Evolutionary conservation across 495 filamentous ascomycete genomes (phyloP), one percentile per base, ranked within the genome.

Genomic region (Cercophora sp.): DNA sequence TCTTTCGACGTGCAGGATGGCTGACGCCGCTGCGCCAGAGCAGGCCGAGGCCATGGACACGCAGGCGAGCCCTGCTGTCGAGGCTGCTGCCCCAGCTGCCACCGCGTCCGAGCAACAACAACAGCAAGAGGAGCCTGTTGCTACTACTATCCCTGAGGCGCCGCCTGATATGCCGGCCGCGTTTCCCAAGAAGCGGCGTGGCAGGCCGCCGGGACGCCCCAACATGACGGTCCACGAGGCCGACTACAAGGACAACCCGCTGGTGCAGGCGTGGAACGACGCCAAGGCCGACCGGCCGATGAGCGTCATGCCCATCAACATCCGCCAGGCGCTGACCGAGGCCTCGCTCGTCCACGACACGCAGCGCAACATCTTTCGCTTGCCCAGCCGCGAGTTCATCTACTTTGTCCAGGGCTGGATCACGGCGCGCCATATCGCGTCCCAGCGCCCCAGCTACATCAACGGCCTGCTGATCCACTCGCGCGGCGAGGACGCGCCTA

Each of bases 401-500:
- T 48, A 62, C 40, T 68, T 62, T 27, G 63, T 68, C 16, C 61
- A 64, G 41, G 63, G 63, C 23, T 68, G 65, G 65, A 68, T 68
- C 31, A 66, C 65, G 3, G 63, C 63, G 22, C 59, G 58, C 9
- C 65, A 68, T 41, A 64, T 68, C 13, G 65, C 65, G 47, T 63
- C 61, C 15, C 52, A 66, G 45, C 61, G 65, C 16, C 65, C 65
- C 25, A 68, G 65, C 55, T 68, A 68, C 34, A 56, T 68, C 50
- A 68, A 68, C 51, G 65, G 65, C 0, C 31, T 68, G 31, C 57
- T 68, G 25, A 68, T 68, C 18, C 65, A 68, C 55, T 66, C 65
- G 11, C 61, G 65, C 18, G 65, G 65, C 35, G 39, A 52, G 15
- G 65, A 68, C 31, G 52, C 58, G 8, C 39, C 57, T 3, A 29